A percentile compares a stretch with the other conserved stretches of the same genome.
phyloP scores from a whole-genome alignment of 805 yeast species.

The Monosporozyma siamensis region DNA sequence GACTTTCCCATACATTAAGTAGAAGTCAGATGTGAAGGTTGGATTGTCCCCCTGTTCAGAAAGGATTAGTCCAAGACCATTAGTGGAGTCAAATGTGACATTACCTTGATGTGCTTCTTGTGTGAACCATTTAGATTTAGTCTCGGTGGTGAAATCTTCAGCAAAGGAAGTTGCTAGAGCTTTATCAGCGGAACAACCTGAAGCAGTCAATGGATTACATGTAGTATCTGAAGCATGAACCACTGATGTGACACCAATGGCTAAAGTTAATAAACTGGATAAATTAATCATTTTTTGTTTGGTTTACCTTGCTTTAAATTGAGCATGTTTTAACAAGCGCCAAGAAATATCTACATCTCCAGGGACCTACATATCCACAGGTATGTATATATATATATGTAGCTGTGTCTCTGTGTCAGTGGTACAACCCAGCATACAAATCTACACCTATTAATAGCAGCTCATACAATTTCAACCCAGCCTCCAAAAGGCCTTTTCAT shows the following conservation, averaged over 20 bases:
- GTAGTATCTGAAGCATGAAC: conserved; percentile 5
- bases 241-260: not conserved
- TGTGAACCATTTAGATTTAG: conserved; percentile 33
- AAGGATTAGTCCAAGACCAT: conserved; percentile 58
- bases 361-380: too few relatives aligned
- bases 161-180: conserved; percentile 53
- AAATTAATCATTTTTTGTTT: not conserved
- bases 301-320: too few relatives aligned
- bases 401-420: not conserved
- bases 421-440: not conserved
- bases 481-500: not conserved
- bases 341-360: too few relatives aligned
- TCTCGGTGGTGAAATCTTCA: conserved; percentile 43
- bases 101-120: conserved; percentile 35
- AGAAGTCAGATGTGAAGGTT: conserved; percentile 63
- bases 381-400: too few relatives aligned
- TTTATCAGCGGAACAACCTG: conserved; percentile 39
- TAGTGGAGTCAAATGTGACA: conserved; percentile 36
- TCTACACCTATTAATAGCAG: too few relatives aligned
- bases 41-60: conserved; percentile 67
- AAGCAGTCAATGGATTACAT: conserved; percentile 39
- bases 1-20: conserved; percentile 81
- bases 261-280: not conserved
- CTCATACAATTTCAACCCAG: too few relatives aligned
- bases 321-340: too few relatives aligned